A percentile compares a stretch with the other conserved stretches of the same genome.
Evolutionary conservation across 768 basidiomycete genomes (phyloP).

Genomic region (Tylopilus rubrobrunneus): DNA sequence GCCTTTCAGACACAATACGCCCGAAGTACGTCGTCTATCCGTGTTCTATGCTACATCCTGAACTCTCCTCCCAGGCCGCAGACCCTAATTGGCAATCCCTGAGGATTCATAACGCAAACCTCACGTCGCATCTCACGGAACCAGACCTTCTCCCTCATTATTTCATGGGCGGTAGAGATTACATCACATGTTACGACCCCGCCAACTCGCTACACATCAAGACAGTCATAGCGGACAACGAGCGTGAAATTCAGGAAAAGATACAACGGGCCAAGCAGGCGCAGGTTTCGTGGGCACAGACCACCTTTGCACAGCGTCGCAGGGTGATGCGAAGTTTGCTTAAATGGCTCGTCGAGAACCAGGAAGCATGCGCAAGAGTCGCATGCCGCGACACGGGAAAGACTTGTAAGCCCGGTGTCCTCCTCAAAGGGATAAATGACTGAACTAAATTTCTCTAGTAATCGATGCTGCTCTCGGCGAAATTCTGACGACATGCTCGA

Average conservation of each 20-base stretch:
- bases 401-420: constrained; percentile 57
- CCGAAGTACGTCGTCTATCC: constrained; percentile 44
- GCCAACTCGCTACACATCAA: constrained; percentile 79
- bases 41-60: constrained; percentile 5
- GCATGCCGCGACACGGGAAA: constrained; percentile 95
- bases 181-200: constrained; percentile 91
- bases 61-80: constrained; percentile 41
- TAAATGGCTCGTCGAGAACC: constrained; percentile 91
- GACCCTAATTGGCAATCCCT: constrained; percentile 55
- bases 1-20: constrained; percentile 55
- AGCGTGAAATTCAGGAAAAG: constrained; percentile 67
- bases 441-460: constrained; percentile 44
- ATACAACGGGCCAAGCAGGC: constrained; percentile 62
- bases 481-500: constrained; percentile 90
- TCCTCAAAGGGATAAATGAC: not conserved
- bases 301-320: constrained; percentile 74
- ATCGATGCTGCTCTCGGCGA: constrained; percentile 94
- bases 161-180: constrained; percentile 47
- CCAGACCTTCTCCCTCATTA: constrained; percentile 50
- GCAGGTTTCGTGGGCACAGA: constrained; percentile 69
- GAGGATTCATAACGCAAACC: constrained; percentile 52
- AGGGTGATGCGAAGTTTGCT: constrained; percentile 82
- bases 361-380: constrained; percentile 79
- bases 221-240: constrained; percentile 73
- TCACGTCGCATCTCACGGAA: constrained; percentile 62